Percentiles rank a stretch among this genome's conserved stretches.
phyloP scores from a whole-genome alignment of 169 alveolate species.

The Cryptosporidium viatorum region DNA sequence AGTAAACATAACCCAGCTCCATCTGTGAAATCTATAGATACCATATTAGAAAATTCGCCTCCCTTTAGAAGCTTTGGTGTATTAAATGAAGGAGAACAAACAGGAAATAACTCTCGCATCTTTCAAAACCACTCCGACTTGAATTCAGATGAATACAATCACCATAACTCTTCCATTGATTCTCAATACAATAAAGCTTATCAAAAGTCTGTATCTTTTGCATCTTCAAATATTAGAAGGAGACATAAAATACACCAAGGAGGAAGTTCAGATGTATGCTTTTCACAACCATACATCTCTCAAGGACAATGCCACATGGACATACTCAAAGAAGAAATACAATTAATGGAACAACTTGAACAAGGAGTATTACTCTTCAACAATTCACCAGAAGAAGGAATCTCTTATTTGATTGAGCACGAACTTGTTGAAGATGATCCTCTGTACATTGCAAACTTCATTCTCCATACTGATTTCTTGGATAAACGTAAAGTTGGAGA shows the following conservation, averaged over 20 bases:
- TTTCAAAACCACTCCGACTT: not conserved
- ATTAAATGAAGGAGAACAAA: not conserved
- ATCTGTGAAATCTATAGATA: slow-evolving; percentile 15
- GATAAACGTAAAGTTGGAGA: slow-evolving; percentile 71
- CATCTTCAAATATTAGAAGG: not conserved
- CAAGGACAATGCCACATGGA: slow-evolving; percentile 75
- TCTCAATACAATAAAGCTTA: not conserved
- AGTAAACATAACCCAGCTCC: not conserved
- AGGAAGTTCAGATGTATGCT: slow-evolving; percentile 6
- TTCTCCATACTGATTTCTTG: slow-evolving; percentile 59
- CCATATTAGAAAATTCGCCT: not conserved
- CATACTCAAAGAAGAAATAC: slow-evolving; percentile 61
- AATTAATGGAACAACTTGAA: slow-evolving; percentile 63
- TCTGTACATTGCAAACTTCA: slow-evolving; percentile 55
- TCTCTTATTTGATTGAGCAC: slow-evolving; percentile 46
- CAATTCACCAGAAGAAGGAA: slow-evolving; percentile 73
- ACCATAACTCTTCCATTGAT: not conserved
- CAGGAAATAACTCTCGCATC: not conserved
- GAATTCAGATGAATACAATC: not conserved
- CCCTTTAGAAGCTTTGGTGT: not conserved
- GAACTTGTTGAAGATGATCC: slow-evolving; percentile 64
- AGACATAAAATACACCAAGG: not conserved
- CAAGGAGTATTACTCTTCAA: slow-evolving; percentile 67
- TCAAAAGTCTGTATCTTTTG: not conserved
- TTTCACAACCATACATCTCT: slow-evolving; percentile 26